Base-by-base conservation (phyloP, 1,284 basidiomycete genomes). In the Heterobasidion irregulare region DNA sequence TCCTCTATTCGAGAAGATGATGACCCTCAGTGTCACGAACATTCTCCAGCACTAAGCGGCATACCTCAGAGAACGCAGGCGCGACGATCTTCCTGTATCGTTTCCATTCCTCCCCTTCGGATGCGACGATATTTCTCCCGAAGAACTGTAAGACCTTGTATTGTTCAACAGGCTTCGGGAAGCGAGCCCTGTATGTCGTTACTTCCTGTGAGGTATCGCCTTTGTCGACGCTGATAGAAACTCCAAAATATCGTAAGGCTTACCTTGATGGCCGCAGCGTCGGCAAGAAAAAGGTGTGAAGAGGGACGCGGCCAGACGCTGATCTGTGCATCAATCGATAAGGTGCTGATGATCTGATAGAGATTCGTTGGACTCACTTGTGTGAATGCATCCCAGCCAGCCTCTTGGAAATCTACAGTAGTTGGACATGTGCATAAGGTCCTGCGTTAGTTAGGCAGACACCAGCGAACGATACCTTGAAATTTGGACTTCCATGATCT, bases 71-170 rank as follows among this genome's bases (percentile, higher is more conserved):
- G 59, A 76, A 75, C 1, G 70, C 66, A 1, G 73, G 73, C 5
- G 70, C 69, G 35, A 67, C 58, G 35, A 76, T 75, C 64, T 78
- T 80, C 44, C 82, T 68, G 59, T 81, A 80, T 49, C 75, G 75
- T 61, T 82, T 80, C 81, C 81, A 83, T 59, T 80, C 73, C n/a
- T 81, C 77, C 16, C 75, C 76, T 61, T 83, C 82, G 0, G 79
- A 78, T 1, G 73, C 75, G n/a, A 84, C 71, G 53, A 84, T 78
- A 57, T 84, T 84, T 6, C 65, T 60, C 7, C 81, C 81, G 62
- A 75, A 76, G 48, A 71, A 64, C 0, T 60, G 52, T 18, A 76
- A 61, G 7, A 66, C 56, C 7, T 47, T 56, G 57, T 76, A 76
- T 35, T 60, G 56, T 3, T 60, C 26, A 1, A 70, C 55, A 13